These are phyloP conservation scores for Cladophialophora bantiana DNA, from an alignment of 2,329 filamentous ascomycete genomes.

Conservation along the genomic window DNA sequence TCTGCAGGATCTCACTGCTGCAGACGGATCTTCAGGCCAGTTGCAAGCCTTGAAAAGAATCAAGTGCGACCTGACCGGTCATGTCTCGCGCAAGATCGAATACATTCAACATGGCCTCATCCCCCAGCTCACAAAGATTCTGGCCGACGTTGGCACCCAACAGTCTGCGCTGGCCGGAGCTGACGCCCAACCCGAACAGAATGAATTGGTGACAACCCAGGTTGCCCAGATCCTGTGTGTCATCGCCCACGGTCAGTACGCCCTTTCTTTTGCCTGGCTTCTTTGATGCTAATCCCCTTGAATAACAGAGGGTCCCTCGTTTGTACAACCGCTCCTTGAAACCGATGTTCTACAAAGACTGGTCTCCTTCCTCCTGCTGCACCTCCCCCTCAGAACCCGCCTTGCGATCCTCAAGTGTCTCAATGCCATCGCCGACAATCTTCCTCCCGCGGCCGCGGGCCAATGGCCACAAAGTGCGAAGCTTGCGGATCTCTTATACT, in stretches of 20 bases:
- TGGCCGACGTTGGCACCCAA: constrained; percentile 51
- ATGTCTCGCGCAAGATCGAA: constrained; percentile 82
- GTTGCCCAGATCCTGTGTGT: constrained; percentile 85
- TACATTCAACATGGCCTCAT: constrained; percentile 74
- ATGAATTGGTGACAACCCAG: constrained; percentile 75
- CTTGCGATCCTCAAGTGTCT: constrained; percentile 77
- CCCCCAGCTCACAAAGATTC: constrained; percentile 58
- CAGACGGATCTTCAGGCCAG: constrained; percentile 40
- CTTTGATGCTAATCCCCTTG: constrained; percentile 3
- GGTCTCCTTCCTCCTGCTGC: constrained; percentile 70
- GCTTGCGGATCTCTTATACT: constrained; percentile 71
- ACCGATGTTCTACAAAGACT: constrained; percentile 73
- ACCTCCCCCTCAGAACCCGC: constrained; percentile 69
- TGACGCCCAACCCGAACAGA: constrained; percentile 54
- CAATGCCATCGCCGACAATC: constrained; percentile 72
- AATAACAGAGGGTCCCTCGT: constrained; percentile 75
- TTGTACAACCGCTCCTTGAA: constrained; percentile 75
- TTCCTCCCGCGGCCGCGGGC: constrained; percentile 62
- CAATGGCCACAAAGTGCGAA: constrained; percentile 57
- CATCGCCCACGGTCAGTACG: constrained; percentile 75
- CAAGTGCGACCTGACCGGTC: constrained; percentile 90
- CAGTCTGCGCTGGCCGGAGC: constrained; percentile 38
- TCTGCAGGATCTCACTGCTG: constrained; percentile 27
- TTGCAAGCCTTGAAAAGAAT: constrained; percentile 68
- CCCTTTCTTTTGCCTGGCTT: constrained; percentile 38